Conservation (phyloP, 2,329 filamentous ascomycete genomes). For the Fusarium guadeloupense region DNA sequence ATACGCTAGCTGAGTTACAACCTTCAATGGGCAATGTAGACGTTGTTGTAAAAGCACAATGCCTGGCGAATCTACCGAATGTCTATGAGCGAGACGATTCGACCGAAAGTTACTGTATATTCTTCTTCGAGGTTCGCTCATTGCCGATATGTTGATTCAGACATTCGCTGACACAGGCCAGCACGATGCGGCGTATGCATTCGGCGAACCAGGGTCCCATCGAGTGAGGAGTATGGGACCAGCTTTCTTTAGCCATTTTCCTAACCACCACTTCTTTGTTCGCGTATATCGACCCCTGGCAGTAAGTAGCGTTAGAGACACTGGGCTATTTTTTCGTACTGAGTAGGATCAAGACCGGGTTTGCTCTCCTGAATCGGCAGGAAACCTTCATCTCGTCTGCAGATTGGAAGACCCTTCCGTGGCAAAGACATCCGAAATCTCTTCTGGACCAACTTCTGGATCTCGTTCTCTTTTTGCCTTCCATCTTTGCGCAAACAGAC, state of each 20-base stretch:
- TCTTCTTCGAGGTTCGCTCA: conserved; percentile 62
- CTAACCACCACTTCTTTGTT: conserved; percentile 66
- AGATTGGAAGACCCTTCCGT: conserved; percentile 63
- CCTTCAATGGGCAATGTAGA: conserved; percentile 48
- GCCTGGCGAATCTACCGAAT: conserved; percentile 54
- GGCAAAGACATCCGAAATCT: conserved; percentile 61
- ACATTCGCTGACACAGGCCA: conserved; percentile 40
- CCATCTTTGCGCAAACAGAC: conserved; percentile 58
- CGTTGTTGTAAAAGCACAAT: conserved; percentile 56
- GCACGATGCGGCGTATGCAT: conserved; percentile 56
- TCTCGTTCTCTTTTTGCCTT: conserved; percentile 57
- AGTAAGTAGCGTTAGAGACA: conserved; percentile 51
- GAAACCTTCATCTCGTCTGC: conserved; percentile 60
- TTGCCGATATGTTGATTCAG: not conserved
- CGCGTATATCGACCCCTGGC: conserved; percentile 63
- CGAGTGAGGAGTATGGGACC: conserved; percentile 55
- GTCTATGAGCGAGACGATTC: conserved; percentile 43
- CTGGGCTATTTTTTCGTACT: conserved; percentile 14
- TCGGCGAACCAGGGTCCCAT: conserved; percentile 51
- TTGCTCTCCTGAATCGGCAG: conserved; percentile 60
- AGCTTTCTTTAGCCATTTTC: conserved; percentile 59
- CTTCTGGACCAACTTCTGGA: conserved; percentile 63
- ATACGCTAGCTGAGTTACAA: conserved; percentile 51
- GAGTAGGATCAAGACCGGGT: conserved; percentile 50
- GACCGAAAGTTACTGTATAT: conserved; percentile 57